Evolutionary conservation across 179 eudicot species (phyloP).

Genomic region (Sideroxylon spinosum): DNA sequence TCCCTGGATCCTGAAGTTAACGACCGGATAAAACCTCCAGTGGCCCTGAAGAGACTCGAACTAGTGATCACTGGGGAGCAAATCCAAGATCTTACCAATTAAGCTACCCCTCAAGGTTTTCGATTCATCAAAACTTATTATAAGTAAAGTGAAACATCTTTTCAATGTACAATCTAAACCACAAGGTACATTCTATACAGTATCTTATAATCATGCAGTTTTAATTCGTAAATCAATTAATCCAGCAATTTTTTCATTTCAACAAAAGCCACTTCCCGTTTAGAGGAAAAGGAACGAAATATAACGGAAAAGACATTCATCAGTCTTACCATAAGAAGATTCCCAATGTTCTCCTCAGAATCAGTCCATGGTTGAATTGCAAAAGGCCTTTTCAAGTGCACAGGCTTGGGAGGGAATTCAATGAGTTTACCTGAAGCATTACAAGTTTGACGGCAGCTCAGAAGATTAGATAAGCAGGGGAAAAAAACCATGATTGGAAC

Average conservation of each 20-base stretch:
- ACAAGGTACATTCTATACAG: not conserved
- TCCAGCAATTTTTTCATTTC: not conserved
- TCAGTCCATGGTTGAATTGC: constrained; percentile 65
- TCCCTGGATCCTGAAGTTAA: too few relatives aligned
- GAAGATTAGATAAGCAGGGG: not conserved
- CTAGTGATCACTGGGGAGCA: too few relatives aligned
- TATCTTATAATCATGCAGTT: constrained; percentile 4
- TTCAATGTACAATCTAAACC: not conserved
- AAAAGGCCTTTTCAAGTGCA: constrained; percentile 68
- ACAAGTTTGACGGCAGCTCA: not conserved
- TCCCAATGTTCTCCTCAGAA: constrained; percentile 78
- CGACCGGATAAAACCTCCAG: too few relatives aligned
- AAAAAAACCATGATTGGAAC: not conserved
- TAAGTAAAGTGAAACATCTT: not conserved
- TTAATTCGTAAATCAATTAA: not conserved
- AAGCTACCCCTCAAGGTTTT: too few relatives aligned
- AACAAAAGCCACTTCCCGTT: not conserved
- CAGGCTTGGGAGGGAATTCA: constrained; percentile 69
- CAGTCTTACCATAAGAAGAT: constrained; percentile 79
- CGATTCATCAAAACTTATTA: not conserved
- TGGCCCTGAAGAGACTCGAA: too few relatives aligned
- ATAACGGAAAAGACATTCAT: not conserved
- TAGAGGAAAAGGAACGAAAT: not conserved
- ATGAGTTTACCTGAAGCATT: constrained; percentile 50
- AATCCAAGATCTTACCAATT: too few relatives aligned